Evolutionary conservation across 371 early-diverging fungal species (phyloP), one percentile per base, ranked within the genome.

Genomic region (Mortierella sp.): DNA sequence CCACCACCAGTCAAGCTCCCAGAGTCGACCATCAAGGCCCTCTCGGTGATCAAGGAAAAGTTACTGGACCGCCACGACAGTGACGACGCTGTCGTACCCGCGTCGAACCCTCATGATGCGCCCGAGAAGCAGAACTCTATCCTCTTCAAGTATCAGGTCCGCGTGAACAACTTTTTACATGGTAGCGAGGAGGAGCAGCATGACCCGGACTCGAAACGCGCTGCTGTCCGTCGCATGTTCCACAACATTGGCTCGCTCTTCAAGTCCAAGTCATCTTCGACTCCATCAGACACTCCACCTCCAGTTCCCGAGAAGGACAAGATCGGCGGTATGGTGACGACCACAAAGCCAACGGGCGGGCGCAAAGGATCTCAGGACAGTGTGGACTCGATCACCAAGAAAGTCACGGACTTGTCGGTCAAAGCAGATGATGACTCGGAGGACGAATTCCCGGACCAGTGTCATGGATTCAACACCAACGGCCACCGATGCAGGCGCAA

Each of bases 401-500:
- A 70, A 13, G 64, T 78, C 47, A 52, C 40, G 19, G 70, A 52
- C 22, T 45, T 83, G 61, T 69, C 76, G 11, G 64, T 77, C 58
- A 72, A 75, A 70, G 37, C 69, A 1, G 73, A 71, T 1, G 67
- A 73, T 1, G 76, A 73, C 19, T 29, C 73, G 6, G 43, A 52
- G 13, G 67, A 73, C 22, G 83, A 75, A 47, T 29, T 61, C 24
- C 76, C 83, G 4, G 78, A 83, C 34, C 83, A 83, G 50, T 83
- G 83, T 45, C 83, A 83, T 26, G 83, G 83, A 34, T 83, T 71
- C 68, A 83, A 83, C 50, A 64, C 75, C 16, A 78, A 70, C 40
- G 83, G 83, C 37, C 63, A 78, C 11, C 78, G 83, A 3, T 83
- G 83, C 73, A 83, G 78, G 63, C 83, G 83, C 58, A 66, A 63